Conservation (phyloP, 129 eudicot genomes). For the Sambucus nigra region DNA sequence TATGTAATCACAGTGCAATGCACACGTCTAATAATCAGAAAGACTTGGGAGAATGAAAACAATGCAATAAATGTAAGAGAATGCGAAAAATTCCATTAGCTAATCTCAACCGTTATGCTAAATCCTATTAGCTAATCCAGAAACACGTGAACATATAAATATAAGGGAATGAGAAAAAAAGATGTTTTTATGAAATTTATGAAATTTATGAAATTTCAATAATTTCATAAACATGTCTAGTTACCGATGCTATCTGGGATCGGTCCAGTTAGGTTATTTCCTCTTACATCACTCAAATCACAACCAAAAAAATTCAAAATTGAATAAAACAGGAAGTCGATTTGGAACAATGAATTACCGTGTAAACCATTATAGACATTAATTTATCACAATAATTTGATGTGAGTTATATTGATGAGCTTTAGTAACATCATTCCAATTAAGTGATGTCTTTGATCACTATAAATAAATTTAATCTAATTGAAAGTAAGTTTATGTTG, state of each 20-base stretch:
- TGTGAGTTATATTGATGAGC: not conserved
- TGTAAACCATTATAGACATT: slow-evolving; percentile 46
- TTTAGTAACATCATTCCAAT: not conserved
- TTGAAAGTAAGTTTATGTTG: not conserved
- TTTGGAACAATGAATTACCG: slow-evolving; percentile 36
- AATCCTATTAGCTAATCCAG: too few species aligned
- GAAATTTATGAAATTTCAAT: too few species aligned
- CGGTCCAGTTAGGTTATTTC: slow-evolving; percentile 62
- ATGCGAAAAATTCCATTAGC: too few species aligned
- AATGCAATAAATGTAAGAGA: too few species aligned
- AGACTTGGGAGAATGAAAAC: too few species aligned
- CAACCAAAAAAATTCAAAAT: not conserved
- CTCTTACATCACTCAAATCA: slow-evolving; percentile 53
- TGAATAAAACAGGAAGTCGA: not conserved
- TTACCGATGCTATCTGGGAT: slow-evolving; percentile 85
- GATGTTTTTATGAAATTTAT: too few species aligned
- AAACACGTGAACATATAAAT: too few species aligned
- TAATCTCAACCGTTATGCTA: too few species aligned
- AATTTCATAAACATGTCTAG: slow-evolving; percentile 85
- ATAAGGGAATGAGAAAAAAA: too few species aligned
- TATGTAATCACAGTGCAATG: too few species aligned
- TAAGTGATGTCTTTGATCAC: not conserved
- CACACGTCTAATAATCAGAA: too few species aligned
- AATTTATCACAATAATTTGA: not conserved
- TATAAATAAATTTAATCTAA: not conserved